Evolutionary conservation across 345 rosid genomes (phyloP).

Genomic region (Stellera chamaejasme): DNA sequence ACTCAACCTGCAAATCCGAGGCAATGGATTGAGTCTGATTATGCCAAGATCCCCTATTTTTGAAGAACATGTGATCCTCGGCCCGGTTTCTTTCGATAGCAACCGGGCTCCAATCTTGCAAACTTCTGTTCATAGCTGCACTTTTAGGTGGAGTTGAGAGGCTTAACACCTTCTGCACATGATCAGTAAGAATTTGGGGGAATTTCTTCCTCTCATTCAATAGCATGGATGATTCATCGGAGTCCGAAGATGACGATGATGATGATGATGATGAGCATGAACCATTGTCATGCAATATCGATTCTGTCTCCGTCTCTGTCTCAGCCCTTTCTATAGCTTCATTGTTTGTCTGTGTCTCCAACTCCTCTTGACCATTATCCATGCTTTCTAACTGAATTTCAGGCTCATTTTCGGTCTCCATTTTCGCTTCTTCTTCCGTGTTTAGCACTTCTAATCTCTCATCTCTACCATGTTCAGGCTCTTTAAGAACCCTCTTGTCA

Average conservation of each 20-base stretch:
- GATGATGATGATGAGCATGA: conserved; percentile 13
- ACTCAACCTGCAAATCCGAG: conserved; percentile 93
- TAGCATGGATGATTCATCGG: conserved; percentile 16
- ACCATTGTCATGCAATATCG: conserved; percentile 18
- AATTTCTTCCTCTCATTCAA: conserved; percentile 18
- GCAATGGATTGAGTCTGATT: conserved; percentile 58
- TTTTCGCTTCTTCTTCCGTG: conserved; percentile 3
- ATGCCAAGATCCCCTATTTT: conserved; percentile 29
- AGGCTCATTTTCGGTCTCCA: conserved; percentile 2
- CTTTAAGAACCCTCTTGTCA: conserved; percentile 11
- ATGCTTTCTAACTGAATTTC: conserved; percentile 4
- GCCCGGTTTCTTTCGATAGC: conserved; percentile 27
- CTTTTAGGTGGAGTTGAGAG: conserved; percentile 40
- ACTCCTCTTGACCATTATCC: conserved; percentile 2
- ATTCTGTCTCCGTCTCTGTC: conserved; percentile 15
- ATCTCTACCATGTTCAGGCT: conserved; percentile 8
- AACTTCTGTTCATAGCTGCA: conserved; percentile 12
- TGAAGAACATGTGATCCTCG: conserved; percentile 34
- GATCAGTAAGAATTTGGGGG: conserved; percentile 14
- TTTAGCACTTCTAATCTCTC: conserved; percentile 14
- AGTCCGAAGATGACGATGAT: conserved; percentile 26
- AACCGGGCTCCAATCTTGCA: conserved; percentile 25
- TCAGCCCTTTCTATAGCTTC: conserved; percentile 24
- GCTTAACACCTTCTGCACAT: conserved; percentile 17
- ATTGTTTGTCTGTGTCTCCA: conserved; percentile 18